These are phyloP conservation scores for Myxozyma lipomycoides DNA, from an alignment of 805 yeast species.

Conservation along the genomic window DNA sequence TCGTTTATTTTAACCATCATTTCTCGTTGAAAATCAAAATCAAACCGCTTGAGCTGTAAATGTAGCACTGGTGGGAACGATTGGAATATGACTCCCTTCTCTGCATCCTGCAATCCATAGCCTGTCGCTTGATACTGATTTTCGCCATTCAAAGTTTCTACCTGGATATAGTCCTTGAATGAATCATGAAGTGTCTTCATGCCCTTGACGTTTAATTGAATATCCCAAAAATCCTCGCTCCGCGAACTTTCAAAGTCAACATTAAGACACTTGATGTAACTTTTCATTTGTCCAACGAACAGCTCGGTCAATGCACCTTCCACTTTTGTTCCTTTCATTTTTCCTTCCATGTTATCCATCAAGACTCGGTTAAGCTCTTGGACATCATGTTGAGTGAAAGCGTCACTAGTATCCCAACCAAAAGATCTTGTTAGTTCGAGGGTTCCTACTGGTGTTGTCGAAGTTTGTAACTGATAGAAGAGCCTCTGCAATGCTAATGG, in stretches of 20 bases:
- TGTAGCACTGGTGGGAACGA: conserved; percentile 90
- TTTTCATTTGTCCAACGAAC: conserved; percentile 96
- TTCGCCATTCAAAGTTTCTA: conserved; percentile 88
- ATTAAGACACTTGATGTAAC: conserved; percentile 85
- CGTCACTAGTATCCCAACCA: conserved; percentile 96
- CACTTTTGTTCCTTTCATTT: conserved; percentile 84
- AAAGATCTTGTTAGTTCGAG: conserved; percentile 81
- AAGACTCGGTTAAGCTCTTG: conserved; percentile 92
- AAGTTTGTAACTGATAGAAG: conserved; percentile 72
- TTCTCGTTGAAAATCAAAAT: conserved; percentile 86
- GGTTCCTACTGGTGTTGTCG: conserved; percentile 76
- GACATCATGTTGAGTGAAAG: conserved; percentile 96
- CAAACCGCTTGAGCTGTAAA: conserved; percentile 88
- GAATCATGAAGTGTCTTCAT: conserved; percentile 67
- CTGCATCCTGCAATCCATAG: conserved; percentile 89
- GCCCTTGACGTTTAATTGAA: conserved; percentile 88
- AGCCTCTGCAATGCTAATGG: conserved; percentile 82
- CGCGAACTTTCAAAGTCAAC: conserved; percentile 91
- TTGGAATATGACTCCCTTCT: conserved; percentile 90
- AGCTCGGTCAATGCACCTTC: conserved; percentile 71
- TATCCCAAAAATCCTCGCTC: conserved; percentile 96
- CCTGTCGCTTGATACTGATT: conserved; percentile 92
- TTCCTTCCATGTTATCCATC: conserved; percentile 88
- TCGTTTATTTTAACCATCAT: conserved; percentile 88
- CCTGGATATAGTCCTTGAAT: conserved; percentile 80